Base-by-base conservation (phyloP, 2,329 filamentous ascomycete species). In the Cladosporium phlei region DNA sequence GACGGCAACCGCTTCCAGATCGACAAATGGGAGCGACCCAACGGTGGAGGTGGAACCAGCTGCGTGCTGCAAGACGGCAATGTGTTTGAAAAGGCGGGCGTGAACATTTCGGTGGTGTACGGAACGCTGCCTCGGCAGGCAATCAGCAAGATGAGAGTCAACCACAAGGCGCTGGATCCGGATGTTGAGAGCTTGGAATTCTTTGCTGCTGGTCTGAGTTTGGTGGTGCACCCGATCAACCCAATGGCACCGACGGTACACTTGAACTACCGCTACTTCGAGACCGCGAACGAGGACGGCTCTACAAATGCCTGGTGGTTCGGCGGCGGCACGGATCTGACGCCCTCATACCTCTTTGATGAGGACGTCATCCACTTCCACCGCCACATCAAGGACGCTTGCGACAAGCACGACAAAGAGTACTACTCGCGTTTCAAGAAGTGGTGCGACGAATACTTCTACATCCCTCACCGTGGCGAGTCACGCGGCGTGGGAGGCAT, bases 371-470 rank as follows among this genome's bases (percentile, higher is more conserved):
- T 94, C 48, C 91, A 96, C 68, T 98, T 98, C 78, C 93, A 98
- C 75, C 82, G 82, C 66, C 88, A 86, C 2, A 84, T 98, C 61
- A 97, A 96, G 70, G 82, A 88, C 35, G 85, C 86, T 14, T 98
- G 93, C 70, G 93, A 98, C 68, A 83, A 85, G 56, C 93, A 98
- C 67, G 87, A 96, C 72, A 87, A 86, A 66, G 78, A 76, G 28
- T 98, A 96, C 75, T 98, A 94, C 67, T 83, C 88, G 10, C 82
- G 83, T 44, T 98, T 97, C 78, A 98, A 98, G 74, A 84, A 86
- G 64, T 98, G 93, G 93, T 98, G 93, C 66, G 93, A 98, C 66
- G 82, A 94, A 59, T 98, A 98, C 73, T 98, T 98, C 70, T 84
- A 78, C 73, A 86, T 96, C 68, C 91, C 90, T 66, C 93, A 98